Conservation (phyloP, 2,329 filamentous ascomycete species). For the Arthrobotrys entomopaga region DNA sequence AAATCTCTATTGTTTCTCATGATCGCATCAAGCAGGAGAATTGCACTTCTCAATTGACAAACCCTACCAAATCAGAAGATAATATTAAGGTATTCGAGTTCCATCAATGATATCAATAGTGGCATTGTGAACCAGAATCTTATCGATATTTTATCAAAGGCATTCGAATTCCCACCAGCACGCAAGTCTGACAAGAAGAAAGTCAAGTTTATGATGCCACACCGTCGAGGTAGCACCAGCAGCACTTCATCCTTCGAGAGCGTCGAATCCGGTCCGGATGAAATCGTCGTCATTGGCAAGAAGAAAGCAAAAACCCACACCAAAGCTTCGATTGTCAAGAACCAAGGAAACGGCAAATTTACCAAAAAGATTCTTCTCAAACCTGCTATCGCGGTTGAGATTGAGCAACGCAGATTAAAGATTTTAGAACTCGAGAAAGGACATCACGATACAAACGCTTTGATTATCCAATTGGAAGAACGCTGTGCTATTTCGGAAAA, state of each 20-base stretch:
- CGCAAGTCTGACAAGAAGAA: background rate
- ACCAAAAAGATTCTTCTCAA: background rate
- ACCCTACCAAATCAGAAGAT: no score
- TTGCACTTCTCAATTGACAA: no score
- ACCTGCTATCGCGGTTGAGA: background rate
- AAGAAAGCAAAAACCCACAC: slow-evolving; percentile 4
- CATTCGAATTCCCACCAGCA: background rate
- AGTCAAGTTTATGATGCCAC: slow-evolving; percentile 26
- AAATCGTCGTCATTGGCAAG: background rate
- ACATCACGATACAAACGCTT: background rate
- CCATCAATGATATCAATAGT: no score
- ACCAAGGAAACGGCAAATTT: no score
- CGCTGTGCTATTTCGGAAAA: background rate
- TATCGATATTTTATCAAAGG: background rate
- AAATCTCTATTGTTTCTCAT: no score
- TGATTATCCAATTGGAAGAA: background rate
- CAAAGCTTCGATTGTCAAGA: background rate
- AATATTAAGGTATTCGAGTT: no score
- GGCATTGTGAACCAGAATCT: no score
- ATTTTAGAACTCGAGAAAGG: background rate
- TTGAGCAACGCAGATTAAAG: background rate
- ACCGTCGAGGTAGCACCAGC: slow-evolving; percentile 13
- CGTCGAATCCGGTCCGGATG: background rate
- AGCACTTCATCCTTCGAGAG: slow-evolving; percentile 21
- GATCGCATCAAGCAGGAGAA: no score